Percentiles rank a stretch among this genome's conserved stretches.
Evolutionary conservation across 345 rosid genomes (phyloP).

Genomic region (Syzygium aqueum): DNA sequence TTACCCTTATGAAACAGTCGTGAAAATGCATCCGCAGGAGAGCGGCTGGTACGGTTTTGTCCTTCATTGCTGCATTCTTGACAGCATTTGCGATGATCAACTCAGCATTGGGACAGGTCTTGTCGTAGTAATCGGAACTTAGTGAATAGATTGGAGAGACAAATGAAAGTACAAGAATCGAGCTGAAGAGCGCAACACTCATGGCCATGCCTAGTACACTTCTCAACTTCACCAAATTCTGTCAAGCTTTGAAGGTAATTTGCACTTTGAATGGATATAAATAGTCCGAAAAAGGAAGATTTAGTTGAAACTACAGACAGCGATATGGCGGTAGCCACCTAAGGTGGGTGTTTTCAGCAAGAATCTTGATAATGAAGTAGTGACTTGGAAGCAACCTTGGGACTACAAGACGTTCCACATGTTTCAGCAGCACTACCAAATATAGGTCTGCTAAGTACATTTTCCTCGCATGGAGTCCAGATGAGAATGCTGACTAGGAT

Average conservation of each 20-base stretch:
- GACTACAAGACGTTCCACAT: neutral
- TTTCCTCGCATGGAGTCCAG: neutral
- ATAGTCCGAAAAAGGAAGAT: neutral
- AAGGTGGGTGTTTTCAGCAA: neutral
- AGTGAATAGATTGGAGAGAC: slow-evolving; percentile 20
- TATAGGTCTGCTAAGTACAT: neutral
- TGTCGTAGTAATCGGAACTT: slow-evolving; percentile 48
- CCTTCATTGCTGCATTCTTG: slow-evolving; percentile 51
- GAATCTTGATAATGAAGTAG: slow-evolving; percentile 41
- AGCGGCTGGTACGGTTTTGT: slow-evolving; percentile 74
- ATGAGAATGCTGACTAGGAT: neutral
- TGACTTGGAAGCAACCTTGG: slow-evolving; percentile 4
- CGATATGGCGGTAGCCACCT: neutral
- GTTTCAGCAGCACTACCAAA: neutral
- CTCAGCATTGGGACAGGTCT: slow-evolving; percentile 61
- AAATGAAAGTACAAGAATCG: neutral
- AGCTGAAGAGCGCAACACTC: neutral
- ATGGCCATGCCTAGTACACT: neutral
- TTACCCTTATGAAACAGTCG: slow-evolving; percentile 73
- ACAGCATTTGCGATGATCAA: slow-evolving; percentile 34
- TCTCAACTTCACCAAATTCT: neutral
- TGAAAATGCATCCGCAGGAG: slow-evolving; percentile 91
- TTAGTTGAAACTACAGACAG: neutral
- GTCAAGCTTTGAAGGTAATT: neutral
- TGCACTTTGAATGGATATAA: neutral